Evolutionary conservation across 345 rosid genomes (phyloP), one percentile per base, ranked within the genome.

Genomic region (Populus euphratica): DNA sequence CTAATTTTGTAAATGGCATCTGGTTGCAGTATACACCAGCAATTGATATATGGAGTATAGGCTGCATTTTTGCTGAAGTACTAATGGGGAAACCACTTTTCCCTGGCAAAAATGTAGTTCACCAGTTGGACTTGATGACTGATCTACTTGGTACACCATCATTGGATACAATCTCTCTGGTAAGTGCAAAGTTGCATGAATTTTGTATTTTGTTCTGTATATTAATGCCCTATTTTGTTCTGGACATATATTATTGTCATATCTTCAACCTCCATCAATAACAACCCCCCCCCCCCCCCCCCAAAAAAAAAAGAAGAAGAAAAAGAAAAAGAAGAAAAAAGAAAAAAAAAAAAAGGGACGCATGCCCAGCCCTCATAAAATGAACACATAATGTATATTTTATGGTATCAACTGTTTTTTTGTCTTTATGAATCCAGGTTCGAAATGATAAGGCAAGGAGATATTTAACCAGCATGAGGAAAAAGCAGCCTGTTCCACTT

Each of bases 51-150:
- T 94, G 98, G 98, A 90, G 98, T 81, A 94, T 94, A 82, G 98
- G 98, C 73, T 93, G 98, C 88, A 94, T 94, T 82, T 94, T 94
- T 77, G 98, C 97, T 23, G 98, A 94, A 79, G 97, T 94, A 65
- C 82, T 93, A 79, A 89, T 87, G 16, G 98, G 98, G 75, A 91
- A 88, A 75, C 98, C 98, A 16, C 86, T 94, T 72, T 94, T 93
- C 85, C 98, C 98, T 75, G 97, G 98, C 21, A 94, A 94, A 84
- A 93, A 94, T 81, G 98, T 93, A n/a, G 97, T 91, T 77, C 98
- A 93, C 79, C 98, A 93, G 87, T 87, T 94, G 68, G 98, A 94
- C 84, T 87, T 94, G 74, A 94, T 94, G 93, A 94, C 98, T 12
- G 98, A 94, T 87, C 87, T 94, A 72, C 97, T 94, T 23, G 98